A percentile compares a stretch with the other conserved stretches of the same genome.
Conservation (phyloP, 2,329 filamentous ascomycete species). For the Leptosphaerulina australis region DNA sequence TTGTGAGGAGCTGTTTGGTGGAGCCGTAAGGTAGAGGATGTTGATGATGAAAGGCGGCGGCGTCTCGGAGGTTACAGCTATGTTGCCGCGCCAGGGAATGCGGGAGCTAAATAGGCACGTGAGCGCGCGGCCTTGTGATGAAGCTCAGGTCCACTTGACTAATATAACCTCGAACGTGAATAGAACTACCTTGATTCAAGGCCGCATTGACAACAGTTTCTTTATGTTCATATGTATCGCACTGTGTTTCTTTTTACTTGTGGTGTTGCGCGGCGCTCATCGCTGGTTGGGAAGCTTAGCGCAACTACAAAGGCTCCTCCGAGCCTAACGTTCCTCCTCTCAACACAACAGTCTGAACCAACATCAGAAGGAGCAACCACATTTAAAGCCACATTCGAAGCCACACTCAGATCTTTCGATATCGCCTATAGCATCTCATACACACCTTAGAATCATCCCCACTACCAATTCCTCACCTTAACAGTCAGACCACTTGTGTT, state of each 20-base stretch:
- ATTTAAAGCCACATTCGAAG: slow-evolving; percentile 19
- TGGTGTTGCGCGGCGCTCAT: not conserved
- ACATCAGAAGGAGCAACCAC: slow-evolving; percentile 25
- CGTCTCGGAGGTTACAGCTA: slow-evolving; percentile 27
- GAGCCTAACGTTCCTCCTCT: slow-evolving; percentile 21
- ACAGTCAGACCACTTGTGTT: slow-evolving; percentile 4
- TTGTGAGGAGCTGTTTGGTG: slow-evolving; percentile 12
- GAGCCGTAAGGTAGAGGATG: slow-evolving; percentile 19
- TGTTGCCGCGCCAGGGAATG: slow-evolving; percentile 14
- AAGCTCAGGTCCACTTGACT: not conserved
- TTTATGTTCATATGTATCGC: not conserved
- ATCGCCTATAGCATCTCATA: not conserved
- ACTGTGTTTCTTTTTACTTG: not conserved
- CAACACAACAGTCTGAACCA: slow-evolving; percentile 21
- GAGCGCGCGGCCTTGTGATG: slow-evolving; percentile 8
- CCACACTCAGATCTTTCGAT: slow-evolving; percentile 5
- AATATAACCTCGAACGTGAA: not conserved
- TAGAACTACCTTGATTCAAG: not conserved
- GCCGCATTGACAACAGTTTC: not conserved
- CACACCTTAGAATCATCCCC: not conserved
- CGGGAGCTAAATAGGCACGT: slow-evolving; percentile 10
- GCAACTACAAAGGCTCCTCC: slow-evolving; percentile 3
- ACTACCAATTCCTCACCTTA: not conserved
- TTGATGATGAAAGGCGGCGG: slow-evolving; percentile 31
- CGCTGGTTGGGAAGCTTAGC: not conserved